phyloP scores from a whole-genome alignment of 2,329 filamentous ascomycete species.

The Daldinia sp. region DNA sequence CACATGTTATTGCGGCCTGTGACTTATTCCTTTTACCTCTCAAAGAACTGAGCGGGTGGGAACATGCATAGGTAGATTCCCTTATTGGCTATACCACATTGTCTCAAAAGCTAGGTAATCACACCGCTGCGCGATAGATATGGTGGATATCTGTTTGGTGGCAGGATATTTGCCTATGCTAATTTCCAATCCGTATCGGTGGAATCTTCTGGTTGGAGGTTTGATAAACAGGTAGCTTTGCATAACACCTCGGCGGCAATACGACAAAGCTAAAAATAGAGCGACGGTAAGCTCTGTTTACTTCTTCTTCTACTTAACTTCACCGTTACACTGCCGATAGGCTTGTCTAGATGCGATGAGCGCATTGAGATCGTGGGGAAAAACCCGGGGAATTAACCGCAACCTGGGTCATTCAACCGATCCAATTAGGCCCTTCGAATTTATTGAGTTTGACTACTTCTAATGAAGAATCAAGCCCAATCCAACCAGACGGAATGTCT shows the following conservation, averaged over 20 bases:
- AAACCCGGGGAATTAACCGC: conserved; percentile 46
- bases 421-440: conserved; percentile 43
- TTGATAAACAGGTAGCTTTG: background rate
- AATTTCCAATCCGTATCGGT: conserved; percentile 2
- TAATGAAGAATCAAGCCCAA: conserved; percentile 44
- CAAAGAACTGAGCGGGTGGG: background rate
- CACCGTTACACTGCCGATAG: conserved; percentile 32
- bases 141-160: background rate
- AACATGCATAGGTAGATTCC: background rate
- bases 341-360: conserved; percentile 25
- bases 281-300: background rate
- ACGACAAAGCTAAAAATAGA: conserved; percentile 28
- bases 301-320: conserved; percentile 7
- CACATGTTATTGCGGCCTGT: background rate
- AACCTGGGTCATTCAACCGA: conserved; percentile 29
- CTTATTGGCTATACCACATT: background rate
- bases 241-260: background rate
- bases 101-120: background rate
- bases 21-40: background rate
- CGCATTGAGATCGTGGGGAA: conserved; percentile 40
- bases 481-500: conserved; percentile 39
- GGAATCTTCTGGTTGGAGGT: conserved; percentile 10
- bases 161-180: background rate
- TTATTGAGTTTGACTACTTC: conserved; percentile 40
- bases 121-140: background rate